Evolutionary conservation across 306 rosid genomes (phyloP).

Genomic region (Ziziphus jujuba): DNA sequence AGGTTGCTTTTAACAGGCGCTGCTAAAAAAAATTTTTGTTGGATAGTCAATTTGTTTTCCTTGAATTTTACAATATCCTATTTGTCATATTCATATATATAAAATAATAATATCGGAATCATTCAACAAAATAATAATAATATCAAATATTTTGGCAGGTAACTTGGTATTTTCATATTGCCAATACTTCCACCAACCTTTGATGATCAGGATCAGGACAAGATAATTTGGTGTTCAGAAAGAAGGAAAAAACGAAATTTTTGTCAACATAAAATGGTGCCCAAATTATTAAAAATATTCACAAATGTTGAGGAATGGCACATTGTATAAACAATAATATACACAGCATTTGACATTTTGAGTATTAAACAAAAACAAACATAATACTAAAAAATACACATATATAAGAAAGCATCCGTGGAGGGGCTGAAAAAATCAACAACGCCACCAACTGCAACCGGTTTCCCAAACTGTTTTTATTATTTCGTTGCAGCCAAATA

Average conservation of each 20-base stretch:
- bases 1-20: too few relatives aligned
- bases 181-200: too few relatives aligned
- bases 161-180: too few relatives aligned
- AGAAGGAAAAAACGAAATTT: neutral
- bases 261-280: constrained; percentile 1
- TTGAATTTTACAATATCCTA: too few relatives aligned
- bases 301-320: constrained; percentile 24
- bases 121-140: too few relatives aligned
- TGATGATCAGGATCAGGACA: neutral
- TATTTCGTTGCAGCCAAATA: constrained; percentile 9
- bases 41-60: too few relatives aligned
- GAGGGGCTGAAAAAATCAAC: constrained; percentile 42
- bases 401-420: constrained; percentile 26
- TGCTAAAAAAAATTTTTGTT: too few relatives aligned
- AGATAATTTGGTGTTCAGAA: neutral
- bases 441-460: constrained; percentile 40
- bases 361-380: constrained; percentile 38
- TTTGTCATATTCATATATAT: too few relatives aligned
- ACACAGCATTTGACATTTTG: constrained; percentile 26
- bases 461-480: constrained; percentile 11
- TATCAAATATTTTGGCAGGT: too few relatives aligned
- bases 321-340: constrained; percentile 28
- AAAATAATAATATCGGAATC: too few relatives aligned
- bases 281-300: constrained; percentile 17
- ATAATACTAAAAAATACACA: constrained; percentile 11